Conservation (phyloP, 176 grass and related monocot genomes). For the Oryza rufipogon region DNA sequence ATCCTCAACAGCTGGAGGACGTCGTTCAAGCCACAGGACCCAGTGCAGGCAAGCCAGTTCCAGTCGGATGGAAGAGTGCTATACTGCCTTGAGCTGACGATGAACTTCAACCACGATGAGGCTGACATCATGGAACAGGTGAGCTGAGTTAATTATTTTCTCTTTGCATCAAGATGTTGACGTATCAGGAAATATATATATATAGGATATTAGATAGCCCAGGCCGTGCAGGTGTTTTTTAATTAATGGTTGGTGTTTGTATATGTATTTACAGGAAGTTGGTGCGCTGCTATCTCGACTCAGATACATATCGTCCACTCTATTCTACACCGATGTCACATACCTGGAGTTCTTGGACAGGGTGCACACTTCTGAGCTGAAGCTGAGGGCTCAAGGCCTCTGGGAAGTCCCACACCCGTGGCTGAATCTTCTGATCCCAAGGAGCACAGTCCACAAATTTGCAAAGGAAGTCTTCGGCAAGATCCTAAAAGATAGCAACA, state of each 20-base stretch:
- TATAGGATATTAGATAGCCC: background rate
- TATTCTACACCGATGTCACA: conserved; percentile 81
- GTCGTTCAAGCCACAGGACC: conserved; percentile 84
- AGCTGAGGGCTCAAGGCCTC: conserved; percentile 80
- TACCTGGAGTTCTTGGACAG: conserved; percentile 93
- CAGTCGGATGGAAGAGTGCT: conserved; percentile 68
- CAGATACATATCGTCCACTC: conserved; percentile 72
- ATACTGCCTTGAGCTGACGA: conserved; percentile 95
- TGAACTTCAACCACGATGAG: conserved; percentile 68
- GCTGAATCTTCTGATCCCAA: conserved; percentile 89
- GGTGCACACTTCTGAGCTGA: conserved; percentile 79
- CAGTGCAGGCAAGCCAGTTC: conserved; percentile 72
- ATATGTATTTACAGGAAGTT: conserved; percentile 60
- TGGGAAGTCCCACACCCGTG: conserved; percentile 98
- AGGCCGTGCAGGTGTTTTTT: background rate
- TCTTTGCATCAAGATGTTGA: conserved; percentile 12
- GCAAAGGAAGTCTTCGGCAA: conserved; percentile 81
- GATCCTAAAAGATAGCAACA: conserved; percentile 83
- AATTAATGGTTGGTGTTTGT: conserved; percentile 21
- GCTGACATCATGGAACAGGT: conserved; percentile 64
- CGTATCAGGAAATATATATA: background rate
- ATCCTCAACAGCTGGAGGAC: conserved; percentile 92
- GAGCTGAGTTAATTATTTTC: conserved; percentile 30
- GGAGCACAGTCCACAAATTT: conserved; percentile 68
- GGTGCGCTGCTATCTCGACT: conserved; percentile 60